phyloP scores from a whole-genome alignment of 73 alveolate species.

The Uronychia binucleata region DNA sequence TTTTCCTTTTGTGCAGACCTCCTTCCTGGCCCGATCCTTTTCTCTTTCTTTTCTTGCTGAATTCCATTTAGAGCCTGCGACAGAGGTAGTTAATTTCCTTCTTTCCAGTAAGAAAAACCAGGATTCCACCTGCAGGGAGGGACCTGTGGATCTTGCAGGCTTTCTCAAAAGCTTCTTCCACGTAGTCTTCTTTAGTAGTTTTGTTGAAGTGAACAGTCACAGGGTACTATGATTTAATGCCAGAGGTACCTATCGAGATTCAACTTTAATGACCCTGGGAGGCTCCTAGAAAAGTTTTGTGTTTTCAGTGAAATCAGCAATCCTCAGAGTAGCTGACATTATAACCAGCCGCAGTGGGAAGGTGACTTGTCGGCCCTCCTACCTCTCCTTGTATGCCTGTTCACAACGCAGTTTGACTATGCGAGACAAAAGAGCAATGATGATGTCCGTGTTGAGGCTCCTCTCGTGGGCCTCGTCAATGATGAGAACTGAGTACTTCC shows the following conservation, averaged over 20 bases:
- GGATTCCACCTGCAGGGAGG: constrained; percentile 95
- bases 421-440: constrained; percentile 93
- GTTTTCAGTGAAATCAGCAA: constrained; percentile 92
- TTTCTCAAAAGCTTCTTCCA: constrained; percentile 92
- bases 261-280: constrained; percentile 81
- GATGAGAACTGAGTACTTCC: constrained; percentile 93
- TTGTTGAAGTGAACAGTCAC: constrained; percentile 88
- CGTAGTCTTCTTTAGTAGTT: constrained; percentile 89
- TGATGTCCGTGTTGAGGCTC: constrained; percentile 95
- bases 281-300: constrained; percentile 75
- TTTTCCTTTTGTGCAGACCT: constrained; percentile 16
- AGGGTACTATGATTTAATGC: constrained; percentile 52
- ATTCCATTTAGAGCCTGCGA: constrained; percentile 74
- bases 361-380: constrained; percentile 52
- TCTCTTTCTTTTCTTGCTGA: constrained; percentile 47
- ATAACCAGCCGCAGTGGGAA: constrained; percentile 93
- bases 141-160: constrained; percentile 89
- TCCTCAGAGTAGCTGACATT: constrained; percentile 98
- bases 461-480: constrained; percentile 99
- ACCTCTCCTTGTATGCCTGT: constrained; percentile 73
- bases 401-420: constrained; percentile 84
- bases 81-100: constrained; percentile 91
- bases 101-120: constrained; percentile 95
- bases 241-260: constrained; percentile 74
- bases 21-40: background rate